Percentiles rank a stretch among this genome's conserved stretches.
Evolutionary conservation across 441 rosid genomes (phyloP).

Genomic region (Arabidopsis lyrata): DNA sequence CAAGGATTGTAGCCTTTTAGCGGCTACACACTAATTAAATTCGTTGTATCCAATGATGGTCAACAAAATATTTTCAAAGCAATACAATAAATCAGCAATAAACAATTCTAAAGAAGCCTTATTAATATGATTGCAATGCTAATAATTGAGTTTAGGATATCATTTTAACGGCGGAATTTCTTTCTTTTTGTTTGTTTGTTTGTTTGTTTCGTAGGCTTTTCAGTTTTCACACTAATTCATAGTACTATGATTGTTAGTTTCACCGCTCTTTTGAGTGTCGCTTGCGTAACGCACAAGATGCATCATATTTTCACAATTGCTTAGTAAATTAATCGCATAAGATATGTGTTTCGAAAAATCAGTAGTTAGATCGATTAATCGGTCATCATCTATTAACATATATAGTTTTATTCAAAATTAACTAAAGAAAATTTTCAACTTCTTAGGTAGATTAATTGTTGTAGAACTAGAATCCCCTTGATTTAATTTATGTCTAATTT

Average conservation of each 20-base stretch:
- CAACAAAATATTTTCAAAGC: constrained; percentile 25
- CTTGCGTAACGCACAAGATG: constrained; percentile 17
- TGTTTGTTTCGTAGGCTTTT: constrained; percentile 23
- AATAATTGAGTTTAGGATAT: constrained; percentile 28
- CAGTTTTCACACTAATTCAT: constrained; percentile 6
- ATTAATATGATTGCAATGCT: constrained; percentile 18
- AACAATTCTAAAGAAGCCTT: constrained; percentile 9
- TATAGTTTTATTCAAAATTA: neutral
- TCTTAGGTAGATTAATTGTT: neutral
- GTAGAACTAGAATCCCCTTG: neutral
- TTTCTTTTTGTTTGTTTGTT: neutral
- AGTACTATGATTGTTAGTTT: neutral
- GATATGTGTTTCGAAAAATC: neutral
- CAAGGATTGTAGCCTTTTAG: constrained; percentile 34
- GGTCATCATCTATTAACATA: neutral
- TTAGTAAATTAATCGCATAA: neutral
- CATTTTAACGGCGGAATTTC: constrained; percentile 40
- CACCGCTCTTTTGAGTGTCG: neutral
- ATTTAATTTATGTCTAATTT: neutral
- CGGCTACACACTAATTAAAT: constrained; percentile 32
- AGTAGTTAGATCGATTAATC: neutral
- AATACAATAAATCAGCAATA: constrained; percentile 11
- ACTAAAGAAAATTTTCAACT: neutral
- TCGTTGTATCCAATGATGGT: constrained; percentile 39
- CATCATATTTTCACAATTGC: constrained; percentile 1